A percentile compares a stretch with the other conserved stretches of the same genome.
Evolutionary conservation across 2,329 filamentous ascomycete species (phyloP).

Genomic region (Nigrospora sphaerica): DNA sequence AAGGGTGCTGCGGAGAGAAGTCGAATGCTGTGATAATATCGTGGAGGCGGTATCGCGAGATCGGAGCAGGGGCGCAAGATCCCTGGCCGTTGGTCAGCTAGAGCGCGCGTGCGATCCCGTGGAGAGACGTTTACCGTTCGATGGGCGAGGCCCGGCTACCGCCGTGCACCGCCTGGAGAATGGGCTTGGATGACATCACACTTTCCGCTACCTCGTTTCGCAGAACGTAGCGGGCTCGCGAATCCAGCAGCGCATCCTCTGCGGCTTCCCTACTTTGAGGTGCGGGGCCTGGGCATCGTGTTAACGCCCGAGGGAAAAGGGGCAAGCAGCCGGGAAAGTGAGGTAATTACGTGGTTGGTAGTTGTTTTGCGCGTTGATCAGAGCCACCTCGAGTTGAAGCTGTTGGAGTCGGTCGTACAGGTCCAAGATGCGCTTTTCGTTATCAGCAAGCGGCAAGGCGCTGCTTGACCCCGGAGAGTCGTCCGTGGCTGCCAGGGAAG

Average conservation of each 20-base stretch:
- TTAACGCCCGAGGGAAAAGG: no score
- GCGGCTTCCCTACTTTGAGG: conserved; percentile 35
- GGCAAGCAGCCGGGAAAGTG: not conserved
- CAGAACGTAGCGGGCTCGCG: conserved; percentile 62
- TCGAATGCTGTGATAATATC: conserved; percentile 51
- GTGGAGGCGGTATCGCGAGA: conserved; percentile 62
- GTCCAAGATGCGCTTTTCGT: conserved; percentile 59
- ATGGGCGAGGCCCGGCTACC: conserved; percentile 55
- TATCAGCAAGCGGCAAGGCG: conserved; percentile 51
- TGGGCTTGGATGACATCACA: conserved; percentile 65
- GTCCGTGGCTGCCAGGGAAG: no score
- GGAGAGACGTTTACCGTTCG: conserved; percentile 50
- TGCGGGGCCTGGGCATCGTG: no score
- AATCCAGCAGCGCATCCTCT: conserved; percentile 61
- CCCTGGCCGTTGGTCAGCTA: conserved; percentile 14
- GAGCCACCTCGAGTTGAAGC: conserved; percentile 63
- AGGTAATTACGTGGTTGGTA: conserved; percentile 26
- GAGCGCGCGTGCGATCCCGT: not conserved
- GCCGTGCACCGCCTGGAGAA: conserved; percentile 69
- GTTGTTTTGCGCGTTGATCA: conserved; percentile 47
- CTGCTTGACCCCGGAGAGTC: not conserved
- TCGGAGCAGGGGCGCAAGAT: conserved; percentile 59
- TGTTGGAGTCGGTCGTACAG: conserved; percentile 67
- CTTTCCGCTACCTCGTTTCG: conserved; percentile 62
- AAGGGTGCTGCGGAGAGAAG: conserved; percentile 41